Conservation (phyloP, 2,329 filamentous ascomycete species). For the Nothomitra cinnamomea region DNA sequence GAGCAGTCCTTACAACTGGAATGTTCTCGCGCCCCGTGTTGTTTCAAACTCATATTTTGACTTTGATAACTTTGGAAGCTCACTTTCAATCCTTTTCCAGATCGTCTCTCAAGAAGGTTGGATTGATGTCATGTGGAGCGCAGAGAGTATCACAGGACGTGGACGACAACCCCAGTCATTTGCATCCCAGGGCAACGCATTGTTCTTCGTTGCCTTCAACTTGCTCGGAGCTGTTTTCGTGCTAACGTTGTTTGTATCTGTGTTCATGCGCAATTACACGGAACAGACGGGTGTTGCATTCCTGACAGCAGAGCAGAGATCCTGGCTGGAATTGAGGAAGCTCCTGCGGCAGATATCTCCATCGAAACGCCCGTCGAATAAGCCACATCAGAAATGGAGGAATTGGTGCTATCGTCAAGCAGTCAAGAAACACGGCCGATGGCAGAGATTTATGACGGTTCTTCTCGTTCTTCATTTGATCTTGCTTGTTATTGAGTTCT, state of each 20-base stretch:
- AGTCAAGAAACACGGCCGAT: constrained; percentile 82
- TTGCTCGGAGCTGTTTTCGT: constrained; percentile 92
- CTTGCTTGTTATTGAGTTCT: constrained; percentile 72
- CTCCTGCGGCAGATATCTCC: constrained; percentile 82
- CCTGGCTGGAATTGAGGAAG: constrained; percentile 91
- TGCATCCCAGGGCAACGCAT: constrained; percentile 61
- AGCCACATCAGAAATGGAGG: constrained; percentile 61
- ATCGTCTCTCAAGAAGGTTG: constrained; percentile 98
- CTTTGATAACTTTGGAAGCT: constrained; percentile 89
- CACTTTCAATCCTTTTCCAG: constrained; percentile 92
- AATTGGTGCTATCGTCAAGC: constrained; percentile 91
- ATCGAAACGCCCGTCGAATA: constrained; percentile 75
- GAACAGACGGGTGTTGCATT: constrained; percentile 96
- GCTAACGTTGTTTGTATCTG: constrained; percentile 90
- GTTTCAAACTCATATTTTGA: constrained; percentile 71
- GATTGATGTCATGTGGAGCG: constrained; percentile 79
- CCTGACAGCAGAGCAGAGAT: constrained; percentile 85
- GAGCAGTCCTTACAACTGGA: constrained; percentile 66
- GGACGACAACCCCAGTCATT: constrained; percentile 56
- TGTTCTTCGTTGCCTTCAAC: constrained; percentile 96
- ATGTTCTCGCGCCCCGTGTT: constrained; percentile 65
- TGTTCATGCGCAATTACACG: constrained; percentile 99
- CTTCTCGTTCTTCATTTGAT: constrained; percentile 69
- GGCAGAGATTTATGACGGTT: constrained; percentile 69
- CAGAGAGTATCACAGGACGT: constrained; percentile 62